Evolutionary conservation across 2,329 filamentous ascomycete species (phyloP).

Genomic region (Aspergillus sp.): DNA sequence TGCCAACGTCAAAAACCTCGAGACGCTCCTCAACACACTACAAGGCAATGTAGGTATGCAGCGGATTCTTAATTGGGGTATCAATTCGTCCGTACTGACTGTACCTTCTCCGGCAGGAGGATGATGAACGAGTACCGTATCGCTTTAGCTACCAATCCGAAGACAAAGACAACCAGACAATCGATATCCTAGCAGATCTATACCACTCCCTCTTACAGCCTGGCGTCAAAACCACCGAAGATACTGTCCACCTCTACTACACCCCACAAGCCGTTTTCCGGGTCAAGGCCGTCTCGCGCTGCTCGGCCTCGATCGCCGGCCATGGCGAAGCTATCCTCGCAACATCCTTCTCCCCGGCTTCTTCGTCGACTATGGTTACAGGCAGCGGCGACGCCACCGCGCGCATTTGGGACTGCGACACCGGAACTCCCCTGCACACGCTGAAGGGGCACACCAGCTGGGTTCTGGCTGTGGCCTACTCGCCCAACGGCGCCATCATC

Average conservation of each 20-base stretch:
- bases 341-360: slow-evolving; percentile 78
- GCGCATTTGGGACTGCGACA: slow-evolving; percentile 91
- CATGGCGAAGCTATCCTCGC: slow-evolving; percentile 90
- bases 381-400: slow-evolving; percentile 91
- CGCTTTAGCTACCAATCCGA: slow-evolving; percentile 60
- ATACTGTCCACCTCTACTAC: slow-evolving; percentile 62
- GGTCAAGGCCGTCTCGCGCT: slow-evolving; percentile 87
- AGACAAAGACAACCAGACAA: slow-evolving; percentile 32
- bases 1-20: slow-evolving; percentile 84
- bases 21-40: slow-evolving; percentile 80
- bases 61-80: slow-evolving; percentile 5
- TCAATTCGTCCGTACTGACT: slow-evolving; percentile 2
- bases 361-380: slow-evolving; percentile 75
- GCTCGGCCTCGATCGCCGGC: slow-evolving; percentile 82
- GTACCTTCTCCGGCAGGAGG: slow-evolving; percentile 42
- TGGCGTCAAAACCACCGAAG: slow-evolving; percentile 58
- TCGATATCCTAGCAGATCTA: slow-evolving; percentile 48
- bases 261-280: slow-evolving; percentile 89
- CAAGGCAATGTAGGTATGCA: slow-evolving; percentile 64
- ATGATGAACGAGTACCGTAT: slow-evolving; percentile 64
- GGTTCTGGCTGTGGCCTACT: slow-evolving; percentile 86
- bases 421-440: slow-evolving; percentile 82
- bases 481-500: slow-evolving; percentile 75
- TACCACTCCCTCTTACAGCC: slow-evolving; percentile 54
- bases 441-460: slow-evolving; percentile 84